Evolutionary conservation across 805 yeast species (phyloP).

Genomic region (Cyberlindnera mycetangii): DNA sequence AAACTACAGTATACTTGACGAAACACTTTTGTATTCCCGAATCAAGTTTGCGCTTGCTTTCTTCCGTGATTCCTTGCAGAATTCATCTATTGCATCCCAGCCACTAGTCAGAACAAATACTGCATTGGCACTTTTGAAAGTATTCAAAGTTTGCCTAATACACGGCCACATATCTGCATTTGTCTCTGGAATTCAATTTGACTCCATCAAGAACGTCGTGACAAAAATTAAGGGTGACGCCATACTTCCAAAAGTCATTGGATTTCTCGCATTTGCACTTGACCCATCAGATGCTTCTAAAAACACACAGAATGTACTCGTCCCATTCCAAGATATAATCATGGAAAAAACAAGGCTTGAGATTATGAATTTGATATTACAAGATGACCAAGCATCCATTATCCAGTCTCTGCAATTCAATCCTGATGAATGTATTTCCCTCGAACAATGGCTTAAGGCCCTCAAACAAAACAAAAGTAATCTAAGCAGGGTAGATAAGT

Average conservation of each 20-base stretch:
- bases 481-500: conserved; percentile 7
- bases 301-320: conserved; percentile 1
- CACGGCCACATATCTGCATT: conserved; percentile 3
- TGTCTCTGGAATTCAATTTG: conserved; percentile 10
- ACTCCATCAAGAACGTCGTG: conserved; percentile 3
- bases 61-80: conserved; percentile 10
- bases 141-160: conserved; percentile 7
- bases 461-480: neutral
- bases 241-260: conserved; percentile 13
- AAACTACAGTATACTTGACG: conserved; percentile 19
- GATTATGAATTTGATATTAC: conserved; percentile 3
- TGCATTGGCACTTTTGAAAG: conserved; percentile 9
- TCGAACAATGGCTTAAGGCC: conserved; percentile 10
- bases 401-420: neutral
- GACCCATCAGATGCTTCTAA: conserved; percentile 1
- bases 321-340: conserved; percentile 16
- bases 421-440: neutral
- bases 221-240: conserved; percentile 2
- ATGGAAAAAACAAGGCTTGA: conserved; percentile 20
- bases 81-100: conserved; percentile 5
- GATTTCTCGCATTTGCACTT: conserved; percentile 10
- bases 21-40: conserved; percentile 14
- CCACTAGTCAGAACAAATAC: conserved; percentile 12
- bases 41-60: conserved; percentile 15
- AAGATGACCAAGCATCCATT: neutral